A percentile compares a stretch with the other conserved stretches of the same genome.
Evolutionary conservation across 495 filamentous ascomycete genomes (phyloP).

Genomic region (Penicillium bovifimosum): DNA sequence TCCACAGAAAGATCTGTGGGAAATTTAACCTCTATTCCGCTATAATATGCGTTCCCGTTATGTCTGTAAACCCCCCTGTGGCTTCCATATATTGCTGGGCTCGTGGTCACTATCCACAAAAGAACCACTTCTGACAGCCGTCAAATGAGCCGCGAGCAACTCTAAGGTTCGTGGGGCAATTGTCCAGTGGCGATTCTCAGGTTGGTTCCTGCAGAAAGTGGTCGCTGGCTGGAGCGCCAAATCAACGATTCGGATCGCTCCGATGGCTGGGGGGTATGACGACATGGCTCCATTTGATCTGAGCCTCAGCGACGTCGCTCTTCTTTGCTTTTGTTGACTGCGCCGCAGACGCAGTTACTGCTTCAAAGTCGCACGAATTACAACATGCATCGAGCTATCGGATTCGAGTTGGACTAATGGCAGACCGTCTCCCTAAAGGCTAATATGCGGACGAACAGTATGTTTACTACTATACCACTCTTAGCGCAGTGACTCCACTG

Average conservation of each 20-base stretch:
- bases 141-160: neutral
- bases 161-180: neutral
- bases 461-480: neutral
- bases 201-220: neutral
- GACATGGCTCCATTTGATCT: conserved; percentile 14
- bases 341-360: neutral
- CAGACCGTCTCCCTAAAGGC: conserved; percentile 1
- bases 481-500: conserved; percentile 4
- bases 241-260: conserved; percentile 17
- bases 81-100: neutral
- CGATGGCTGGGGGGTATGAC: conserved; percentile 15
- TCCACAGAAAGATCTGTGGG: neutral
- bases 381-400: neutral
- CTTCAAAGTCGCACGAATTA: neutral
- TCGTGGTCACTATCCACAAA: neutral
- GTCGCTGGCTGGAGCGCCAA: neutral
- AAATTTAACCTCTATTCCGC: neutral
- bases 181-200: neutral
- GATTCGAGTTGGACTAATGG: neutral
- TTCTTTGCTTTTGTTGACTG: neutral
- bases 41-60: neutral
- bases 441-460: neutral
- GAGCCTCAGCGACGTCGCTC: conserved; percentile 15
- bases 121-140: neutral
- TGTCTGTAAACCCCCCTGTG: neutral